Evolutionary conservation across 768 basidiomycete species (phyloP).

Genomic region (Pleurotus cornucopiae): DNA sequence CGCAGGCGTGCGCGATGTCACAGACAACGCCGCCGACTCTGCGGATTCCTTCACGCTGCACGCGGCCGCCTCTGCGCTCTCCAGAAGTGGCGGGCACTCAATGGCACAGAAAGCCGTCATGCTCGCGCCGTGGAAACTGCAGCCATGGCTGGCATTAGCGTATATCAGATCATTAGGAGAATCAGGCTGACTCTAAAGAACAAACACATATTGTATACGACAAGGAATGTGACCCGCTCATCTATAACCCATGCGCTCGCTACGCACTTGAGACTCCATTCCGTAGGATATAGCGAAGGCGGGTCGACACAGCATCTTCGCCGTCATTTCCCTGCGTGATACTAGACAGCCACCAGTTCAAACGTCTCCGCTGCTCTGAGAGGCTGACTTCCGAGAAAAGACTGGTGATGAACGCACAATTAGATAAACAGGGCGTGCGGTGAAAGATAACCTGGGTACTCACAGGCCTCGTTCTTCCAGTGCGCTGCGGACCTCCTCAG

Average conservation of each 20-base stretch:
- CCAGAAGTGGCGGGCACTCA: constrained; percentile 19
- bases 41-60: constrained; percentile 43
- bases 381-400: constrained; percentile 33
- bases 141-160: constrained; percentile 58
- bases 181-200: background rate
- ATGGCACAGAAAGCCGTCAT: constrained; percentile 62
- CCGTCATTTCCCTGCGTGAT: constrained; percentile 5
- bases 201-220: no score
- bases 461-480: constrained; percentile 78
- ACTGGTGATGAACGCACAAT: constrained; percentile 16
- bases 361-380: constrained; percentile 43
- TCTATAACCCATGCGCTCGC: background rate
- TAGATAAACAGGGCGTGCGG: background rate
- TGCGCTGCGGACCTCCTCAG: constrained; percentile 57
- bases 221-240: no score
- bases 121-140: constrained; percentile 49
- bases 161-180: constrained; percentile 35
- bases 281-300: constrained; percentile 12
- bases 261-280: constrained; percentile 7
- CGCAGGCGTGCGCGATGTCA: constrained; percentile 17
- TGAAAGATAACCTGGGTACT: constrained; percentile 22
- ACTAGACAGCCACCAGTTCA: constrained; percentile 58
- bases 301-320: constrained; percentile 14
- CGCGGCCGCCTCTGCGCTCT: constrained; percentile 35
- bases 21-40: constrained; percentile 29